These are phyloP conservation scores for Boletus albobrunnescens DNA, from an alignment of 1,284 basidiomycete species.

Conservation along the genomic window DNA sequence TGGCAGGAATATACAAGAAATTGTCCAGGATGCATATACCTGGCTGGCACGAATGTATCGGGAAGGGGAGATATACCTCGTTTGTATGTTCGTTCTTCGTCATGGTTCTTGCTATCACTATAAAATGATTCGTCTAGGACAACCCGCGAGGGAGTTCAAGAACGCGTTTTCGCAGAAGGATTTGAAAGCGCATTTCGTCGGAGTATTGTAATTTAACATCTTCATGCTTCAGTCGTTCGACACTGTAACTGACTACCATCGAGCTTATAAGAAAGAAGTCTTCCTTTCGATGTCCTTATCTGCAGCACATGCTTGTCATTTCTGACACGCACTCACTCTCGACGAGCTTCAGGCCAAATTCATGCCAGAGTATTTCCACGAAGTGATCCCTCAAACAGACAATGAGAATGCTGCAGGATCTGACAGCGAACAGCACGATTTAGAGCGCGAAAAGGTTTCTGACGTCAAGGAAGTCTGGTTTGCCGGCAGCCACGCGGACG, in stretches of 20 bases:
- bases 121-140: background rate
- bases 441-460: background rate
- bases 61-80: constrained; percentile 39
- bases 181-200: constrained; percentile 38
- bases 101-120: background rate
- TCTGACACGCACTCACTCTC: constrained; percentile 41
- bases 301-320: constrained; percentile 30
- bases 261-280: constrained; percentile 34
- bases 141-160: constrained; percentile 30
- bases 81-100: constrained; percentile 33
- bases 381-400: constrained; percentile 22
- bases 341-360: constrained; percentile 42
- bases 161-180: constrained; percentile 35
- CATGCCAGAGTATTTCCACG: constrained; percentile 36
- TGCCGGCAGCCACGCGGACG: constrained; percentile 32
- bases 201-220: constrained; percentile 34
- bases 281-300: constrained; percentile 25
- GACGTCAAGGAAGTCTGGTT: constrained; percentile 35
- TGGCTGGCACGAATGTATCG: constrained; percentile 40
- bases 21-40: constrained; percentile 35
- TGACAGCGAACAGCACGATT: too few relatives aligned
- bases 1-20: constrained; percentile 27
- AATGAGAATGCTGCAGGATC: background rate
- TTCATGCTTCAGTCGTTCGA: background rate
- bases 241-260: background rate